Evolutionary conservation across 2,329 filamentous ascomycete species (phyloP), one percentile per base, ranked within the genome.

Genomic region (Diaporthe citriasiana): DNA sequence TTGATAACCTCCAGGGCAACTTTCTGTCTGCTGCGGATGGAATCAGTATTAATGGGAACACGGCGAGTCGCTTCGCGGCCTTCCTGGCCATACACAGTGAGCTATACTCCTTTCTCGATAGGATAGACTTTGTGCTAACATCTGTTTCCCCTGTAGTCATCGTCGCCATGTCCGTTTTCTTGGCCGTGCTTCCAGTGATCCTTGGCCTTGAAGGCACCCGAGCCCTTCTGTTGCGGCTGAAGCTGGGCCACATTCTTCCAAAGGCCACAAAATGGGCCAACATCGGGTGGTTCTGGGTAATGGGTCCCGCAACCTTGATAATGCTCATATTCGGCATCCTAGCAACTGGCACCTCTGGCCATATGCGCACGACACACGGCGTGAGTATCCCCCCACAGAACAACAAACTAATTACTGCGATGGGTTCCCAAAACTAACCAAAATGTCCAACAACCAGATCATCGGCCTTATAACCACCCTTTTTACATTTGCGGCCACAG

Each of bases 341-440:
- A 10, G 68, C 78, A 1, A 73, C 73, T 4, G 77, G 80, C 0
- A 76, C 76, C 12, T 71, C 78, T 0, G 71, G 63, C 1, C 79
- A 83, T 50, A 81, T 82, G 73, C 75, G 76, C 12, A 80, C 79
- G 5, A 74, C 78, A 3, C 81, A 83, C 33, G 80, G 78, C 0
- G 80, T 82, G 78, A 75, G 80, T 77, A 42, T 40, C 38, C 13
- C 38, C 13, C 25, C 15, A 12, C 17, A 10, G 17, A 42, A 19
- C n/a, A 12, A 42, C 4, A n/a, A 19, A 15, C 3, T 4, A 1
- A 10, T 17, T 19, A 19, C 5, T 35, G 6, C 10, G 0, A 1
- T 33, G 19, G 1, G 4, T 3, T 19, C 19, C n/a, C 7, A 45
- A 25, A 9, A 13, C 25, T 12, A 22, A 38, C 17, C 13, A 9